Conservation (phyloP, 139 green algal genomes). For the Micromonas pusilla region DNA sequence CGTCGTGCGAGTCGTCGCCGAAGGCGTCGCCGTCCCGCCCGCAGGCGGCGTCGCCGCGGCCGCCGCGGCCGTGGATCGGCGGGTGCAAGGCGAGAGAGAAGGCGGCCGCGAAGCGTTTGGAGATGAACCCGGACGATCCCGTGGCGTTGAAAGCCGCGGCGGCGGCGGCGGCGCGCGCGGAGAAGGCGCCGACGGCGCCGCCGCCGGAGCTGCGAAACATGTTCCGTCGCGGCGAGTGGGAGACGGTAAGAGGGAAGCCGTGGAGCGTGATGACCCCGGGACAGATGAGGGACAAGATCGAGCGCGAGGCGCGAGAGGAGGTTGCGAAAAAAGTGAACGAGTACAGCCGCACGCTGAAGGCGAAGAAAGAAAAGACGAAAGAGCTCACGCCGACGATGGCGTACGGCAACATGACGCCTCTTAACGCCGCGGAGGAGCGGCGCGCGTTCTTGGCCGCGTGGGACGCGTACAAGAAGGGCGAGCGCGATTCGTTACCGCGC, state of each 20-base stretch:
- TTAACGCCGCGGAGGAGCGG: background rate
- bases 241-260: too few species aligned
- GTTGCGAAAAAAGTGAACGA: background rate
- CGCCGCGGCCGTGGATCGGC: too few species aligned
- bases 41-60: too few species aligned
- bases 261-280: background rate
- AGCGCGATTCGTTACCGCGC: background rate
- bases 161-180: too few species aligned
- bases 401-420: background rate
- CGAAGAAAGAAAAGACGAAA: background rate
- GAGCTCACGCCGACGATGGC: background rate
- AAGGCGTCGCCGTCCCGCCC: background rate
- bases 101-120: too few species aligned
- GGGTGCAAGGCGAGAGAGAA: too few species aligned
- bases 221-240: too few species aligned
- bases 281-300: background rate
- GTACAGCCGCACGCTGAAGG: background rate
- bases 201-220: too few species aligned
- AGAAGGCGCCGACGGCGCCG: too few species aligned
- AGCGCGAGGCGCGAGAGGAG: background rate
- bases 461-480: background rate
- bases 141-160: too few species aligned
- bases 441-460: background rate
- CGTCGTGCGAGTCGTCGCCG: background rate
- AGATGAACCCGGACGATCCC: too few species aligned